Percentiles rank a stretch among this genome's conserved stretches.
These are phyloP conservation scores for Phytophthora cactorum DNA, from an alignment of 352 stramenopile genomes.

Conservation along the genomic window DNA sequence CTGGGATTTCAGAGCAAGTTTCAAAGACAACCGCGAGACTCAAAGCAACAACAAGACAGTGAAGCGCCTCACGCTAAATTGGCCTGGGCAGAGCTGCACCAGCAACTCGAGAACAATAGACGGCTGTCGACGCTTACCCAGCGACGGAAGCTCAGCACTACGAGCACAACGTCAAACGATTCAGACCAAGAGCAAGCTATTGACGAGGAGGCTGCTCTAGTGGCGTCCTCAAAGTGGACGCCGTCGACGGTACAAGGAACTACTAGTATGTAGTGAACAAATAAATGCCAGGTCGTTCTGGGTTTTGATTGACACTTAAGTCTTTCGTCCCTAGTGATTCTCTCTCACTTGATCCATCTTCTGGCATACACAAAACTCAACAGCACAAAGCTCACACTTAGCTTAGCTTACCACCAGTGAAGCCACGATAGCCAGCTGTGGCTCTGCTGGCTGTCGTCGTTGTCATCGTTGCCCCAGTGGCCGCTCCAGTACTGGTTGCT, in stretches of 20 bases:
- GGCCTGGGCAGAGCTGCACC: conserved; percentile 50
- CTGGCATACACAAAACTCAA: conserved; percentile 19
- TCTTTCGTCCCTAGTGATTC: conserved; percentile 33
- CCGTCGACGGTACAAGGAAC: conserved; percentile 14
- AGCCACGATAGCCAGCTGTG: conserved; percentile 18
- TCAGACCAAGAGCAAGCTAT: background rate
- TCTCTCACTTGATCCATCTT: conserved; percentile 22
- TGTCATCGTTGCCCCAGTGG: conserved; percentile 9
- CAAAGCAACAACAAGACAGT: conserved; percentile 10
- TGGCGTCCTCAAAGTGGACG: conserved; percentile 66
- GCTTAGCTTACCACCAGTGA: conserved; percentile 28
- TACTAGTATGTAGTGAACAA: conserved; percentile 15
- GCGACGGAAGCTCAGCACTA: background rate
- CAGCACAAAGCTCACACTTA: conserved; percentile 1
- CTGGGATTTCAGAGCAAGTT: conserved; percentile 45
- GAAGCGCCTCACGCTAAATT: conserved; percentile 12
- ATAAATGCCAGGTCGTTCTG: conserved; percentile 24
- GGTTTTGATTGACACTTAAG: conserved; percentile 31
- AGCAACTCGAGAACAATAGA: conserved; percentile 44
- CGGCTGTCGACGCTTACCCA: background rate
- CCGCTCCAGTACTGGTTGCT: conserved; percentile 14
- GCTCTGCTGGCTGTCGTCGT: conserved; percentile 5
- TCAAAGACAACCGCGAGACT: conserved; percentile 12
- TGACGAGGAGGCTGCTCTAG: conserved; percentile 35
- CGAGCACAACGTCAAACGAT: conserved; percentile 10